phyloP scores from a whole-genome alignment of 2,329 filamentous ascomycete species.

The Pezicula neosporulosa region DNA sequence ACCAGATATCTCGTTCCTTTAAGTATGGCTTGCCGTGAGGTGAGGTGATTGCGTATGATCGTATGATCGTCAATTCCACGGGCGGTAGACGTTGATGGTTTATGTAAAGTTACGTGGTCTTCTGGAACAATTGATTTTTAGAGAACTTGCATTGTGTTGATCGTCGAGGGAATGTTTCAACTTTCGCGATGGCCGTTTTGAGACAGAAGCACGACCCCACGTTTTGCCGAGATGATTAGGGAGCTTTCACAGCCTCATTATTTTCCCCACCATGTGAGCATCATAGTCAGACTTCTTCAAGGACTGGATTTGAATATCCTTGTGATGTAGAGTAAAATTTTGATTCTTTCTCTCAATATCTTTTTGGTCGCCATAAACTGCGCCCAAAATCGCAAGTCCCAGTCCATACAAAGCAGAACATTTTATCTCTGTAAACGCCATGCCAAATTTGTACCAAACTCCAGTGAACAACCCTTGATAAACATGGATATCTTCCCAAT shows the following conservation, averaged over 20 bases:
- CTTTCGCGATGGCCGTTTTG: constrained; percentile 6
- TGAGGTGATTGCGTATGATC: neutral
- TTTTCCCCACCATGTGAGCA: too few species aligned
- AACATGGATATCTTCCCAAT: neutral
- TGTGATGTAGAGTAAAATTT: too few species aligned
- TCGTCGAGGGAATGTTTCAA: constrained; percentile 6
- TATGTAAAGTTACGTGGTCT: too few species aligned
- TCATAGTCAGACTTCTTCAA: too few species aligned
- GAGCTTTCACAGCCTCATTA: too few species aligned
- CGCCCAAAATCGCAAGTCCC: neutral
- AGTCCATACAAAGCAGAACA: too few species aligned
- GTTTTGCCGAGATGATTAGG: neutral
- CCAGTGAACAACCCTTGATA: neutral
- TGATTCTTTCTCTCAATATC: too few species aligned
- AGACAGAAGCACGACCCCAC: constrained; percentile 1
- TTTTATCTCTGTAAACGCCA: neutral
- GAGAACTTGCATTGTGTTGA: neutral
- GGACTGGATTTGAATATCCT: too few species aligned
- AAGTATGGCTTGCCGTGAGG: neutral
- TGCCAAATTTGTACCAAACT: neutral
- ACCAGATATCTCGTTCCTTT: neutral
- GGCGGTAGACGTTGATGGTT: neutral
- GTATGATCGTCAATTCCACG: neutral
- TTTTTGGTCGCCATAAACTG: too few species aligned
- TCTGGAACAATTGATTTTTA: constrained; percentile 2